Evolutionary conservation across 148 eudicot genomes (phyloP).

Genomic region (Vaccinium darrowii): DNA sequence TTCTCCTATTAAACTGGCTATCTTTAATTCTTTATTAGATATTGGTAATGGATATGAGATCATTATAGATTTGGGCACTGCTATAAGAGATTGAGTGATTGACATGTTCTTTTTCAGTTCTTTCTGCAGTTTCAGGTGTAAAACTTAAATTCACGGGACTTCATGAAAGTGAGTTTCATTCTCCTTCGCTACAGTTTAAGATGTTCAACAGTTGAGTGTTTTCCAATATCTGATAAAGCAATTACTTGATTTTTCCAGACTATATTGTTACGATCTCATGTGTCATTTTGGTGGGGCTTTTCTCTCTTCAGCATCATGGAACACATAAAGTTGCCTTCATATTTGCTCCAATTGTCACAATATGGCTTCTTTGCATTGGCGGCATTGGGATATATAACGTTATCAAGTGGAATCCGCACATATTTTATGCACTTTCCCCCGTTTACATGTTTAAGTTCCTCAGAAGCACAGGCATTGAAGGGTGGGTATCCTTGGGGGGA

Average conservation of each 20-base stretch:
- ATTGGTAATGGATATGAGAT: not conserved
- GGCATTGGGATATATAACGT: conserved; percentile 65
- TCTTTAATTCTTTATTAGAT: not conserved
- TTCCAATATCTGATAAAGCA: not conserved
- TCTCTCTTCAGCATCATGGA: conserved; percentile 67
- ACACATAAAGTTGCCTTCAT: conserved; percentile 67
- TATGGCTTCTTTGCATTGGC: conserved; percentile 64
- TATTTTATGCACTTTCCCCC: conserved; percentile 61
- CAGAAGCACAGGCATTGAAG: conserved; percentile 44
- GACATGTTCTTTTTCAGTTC: conserved; percentile 36
- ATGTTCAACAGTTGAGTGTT: not conserved
- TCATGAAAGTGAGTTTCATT: conserved; percentile 51
- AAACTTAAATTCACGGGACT: conserved; percentile 46
- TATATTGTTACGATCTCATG: conserved; percentile 48
- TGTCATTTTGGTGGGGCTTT: conserved; percentile 51
- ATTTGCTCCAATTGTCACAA: conserved; percentile 67
- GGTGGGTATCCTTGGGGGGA: conserved; percentile 46
- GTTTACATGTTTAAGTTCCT: conserved; percentile 59
- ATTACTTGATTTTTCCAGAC: conserved; percentile 34
- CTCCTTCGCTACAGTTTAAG: not conserved
- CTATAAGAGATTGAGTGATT: not conserved
- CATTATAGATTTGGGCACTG: not conserved
- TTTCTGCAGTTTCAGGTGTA: conserved; percentile 65
- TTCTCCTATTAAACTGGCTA: not conserved
- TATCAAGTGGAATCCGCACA: conserved; percentile 50